A percentile compares a stretch with the other conserved stretches of the same genome.
phyloP scores from a whole-genome alignment of 257 asterid genomes.

The Rubia yunnanensis region DNA sequence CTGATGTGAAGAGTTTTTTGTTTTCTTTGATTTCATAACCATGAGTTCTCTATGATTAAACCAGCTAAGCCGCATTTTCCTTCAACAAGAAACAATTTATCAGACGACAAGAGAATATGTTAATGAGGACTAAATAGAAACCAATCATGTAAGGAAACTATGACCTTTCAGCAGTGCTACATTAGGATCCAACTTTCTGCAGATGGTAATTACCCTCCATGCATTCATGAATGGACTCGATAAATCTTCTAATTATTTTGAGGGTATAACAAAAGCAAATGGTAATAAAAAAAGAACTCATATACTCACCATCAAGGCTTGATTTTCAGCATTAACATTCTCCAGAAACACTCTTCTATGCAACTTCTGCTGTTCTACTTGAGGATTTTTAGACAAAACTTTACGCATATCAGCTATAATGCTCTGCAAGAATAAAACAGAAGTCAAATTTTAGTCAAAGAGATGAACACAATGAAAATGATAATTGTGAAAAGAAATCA shows the following conservation, averaged over 20 bases:
- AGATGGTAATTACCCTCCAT: not conserved
- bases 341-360: constrained; percentile 31
- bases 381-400: constrained; percentile 30
- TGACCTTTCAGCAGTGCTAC: not conserved
- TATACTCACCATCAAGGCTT: constrained; percentile 18
- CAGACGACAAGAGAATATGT: not conserved
- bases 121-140: not conserved
- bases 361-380: constrained; percentile 30
- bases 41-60: not conserved
- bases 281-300: not conserved
- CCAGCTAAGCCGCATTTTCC: not conserved
- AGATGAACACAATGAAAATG: not conserved
- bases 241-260: not conserved
- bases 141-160: not conserved
- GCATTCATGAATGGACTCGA: not conserved
- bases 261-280: not conserved
- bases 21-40: not conserved
- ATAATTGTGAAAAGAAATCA: no score
- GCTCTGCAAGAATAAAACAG: constrained; percentile 5
- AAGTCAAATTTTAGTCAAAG: not conserved
- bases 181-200: not conserved
- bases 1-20: not conserved
- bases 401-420: constrained; percentile 34
- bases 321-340: constrained; percentile 21
- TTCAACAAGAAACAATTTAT: not conserved